phyloP scores from a whole-genome alignment of 768 basidiomycete genomes.

The Suillus subluteus region DNA sequence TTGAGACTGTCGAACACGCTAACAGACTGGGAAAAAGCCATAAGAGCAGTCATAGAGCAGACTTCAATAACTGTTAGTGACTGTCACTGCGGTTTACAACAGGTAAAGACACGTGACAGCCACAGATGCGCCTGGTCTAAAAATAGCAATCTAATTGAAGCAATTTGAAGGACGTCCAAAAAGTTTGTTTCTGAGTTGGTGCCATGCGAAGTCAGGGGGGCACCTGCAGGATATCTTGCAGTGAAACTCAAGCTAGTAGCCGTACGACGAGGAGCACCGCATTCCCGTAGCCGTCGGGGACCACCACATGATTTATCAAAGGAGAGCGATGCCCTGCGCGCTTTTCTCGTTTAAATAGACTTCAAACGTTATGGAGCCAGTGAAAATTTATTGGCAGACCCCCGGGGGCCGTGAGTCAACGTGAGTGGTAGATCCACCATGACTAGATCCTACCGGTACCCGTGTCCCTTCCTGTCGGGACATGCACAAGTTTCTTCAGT shows the following conservation, averaged over 20 bases:
- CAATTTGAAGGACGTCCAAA: not conserved
- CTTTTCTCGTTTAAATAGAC: not conserved
- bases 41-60: constrained; percentile 10
- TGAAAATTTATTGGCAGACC: not conserved
- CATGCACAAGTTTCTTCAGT: not conserved
- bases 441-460: not conserved
- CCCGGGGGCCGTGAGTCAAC: too few relatives aligned
- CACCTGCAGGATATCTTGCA: not conserved
- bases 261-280: not conserved
- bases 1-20: constrained; percentile 59
- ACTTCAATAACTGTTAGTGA: not conserved
- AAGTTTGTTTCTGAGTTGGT: too few relatives aligned
- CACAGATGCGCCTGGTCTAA: constrained; percentile 1
- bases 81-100: not conserved
- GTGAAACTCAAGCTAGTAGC: not conserved
- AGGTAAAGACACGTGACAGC: not conserved
- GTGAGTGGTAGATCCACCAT: not conserved
- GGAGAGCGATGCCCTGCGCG: not conserved
- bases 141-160: not conserved
- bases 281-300: not conserved
- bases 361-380: not conserved
- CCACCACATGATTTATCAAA: not conserved
- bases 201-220: too few relatives aligned
- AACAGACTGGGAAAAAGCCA: constrained; percentile 37
- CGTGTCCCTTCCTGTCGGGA: not conserved